Evolutionary conservation across 345 rosid species (phyloP).

Genomic region (Euphorbia tirucalli): DNA sequence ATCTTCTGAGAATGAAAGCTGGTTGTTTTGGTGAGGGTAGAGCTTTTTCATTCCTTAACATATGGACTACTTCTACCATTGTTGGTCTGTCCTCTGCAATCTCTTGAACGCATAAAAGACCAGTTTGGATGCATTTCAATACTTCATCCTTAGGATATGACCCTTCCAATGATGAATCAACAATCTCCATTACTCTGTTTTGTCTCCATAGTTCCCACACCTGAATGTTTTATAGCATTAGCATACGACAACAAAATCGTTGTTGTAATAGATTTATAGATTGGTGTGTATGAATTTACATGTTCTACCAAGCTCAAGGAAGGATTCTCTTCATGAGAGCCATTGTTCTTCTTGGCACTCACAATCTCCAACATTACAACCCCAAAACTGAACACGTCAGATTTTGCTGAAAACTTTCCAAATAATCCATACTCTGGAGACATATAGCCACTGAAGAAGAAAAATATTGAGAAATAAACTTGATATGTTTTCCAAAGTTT

Average conservation of each 20-base stretch:
- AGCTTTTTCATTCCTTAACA: background rate
- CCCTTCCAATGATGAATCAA: slow-evolving; percentile 1
- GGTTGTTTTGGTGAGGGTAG: slow-evolving; percentile 5
- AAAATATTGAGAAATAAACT: background rate
- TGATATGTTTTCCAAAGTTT: too few species aligned
- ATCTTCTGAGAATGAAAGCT: background rate
- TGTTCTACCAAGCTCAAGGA: background rate
- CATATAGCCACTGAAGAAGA: background rate
- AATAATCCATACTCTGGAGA: background rate
- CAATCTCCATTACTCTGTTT: slow-evolving; percentile 4
- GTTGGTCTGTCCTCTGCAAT: slow-evolving; percentile 8
- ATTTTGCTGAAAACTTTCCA: background rate
- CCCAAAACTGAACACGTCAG: background rate
- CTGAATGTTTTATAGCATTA: slow-evolving; percentile 2
- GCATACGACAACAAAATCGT: background rate
- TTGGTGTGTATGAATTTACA: background rate
- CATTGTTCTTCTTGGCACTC: background rate
- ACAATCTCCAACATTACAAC: background rate
- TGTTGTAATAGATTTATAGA: background rate
- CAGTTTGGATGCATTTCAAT: slow-evolving; percentile 17
- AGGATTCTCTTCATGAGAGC: background rate
- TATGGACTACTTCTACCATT: slow-evolving; percentile 7
- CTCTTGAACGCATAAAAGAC: slow-evolving; percentile 12
- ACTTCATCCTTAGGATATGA: background rate
- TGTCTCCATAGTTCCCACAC: slow-evolving; percentile 20